Conservation (phyloP, 225 moss, liverwort and hornwort species). For the Straminergon stramineum region DNA sequence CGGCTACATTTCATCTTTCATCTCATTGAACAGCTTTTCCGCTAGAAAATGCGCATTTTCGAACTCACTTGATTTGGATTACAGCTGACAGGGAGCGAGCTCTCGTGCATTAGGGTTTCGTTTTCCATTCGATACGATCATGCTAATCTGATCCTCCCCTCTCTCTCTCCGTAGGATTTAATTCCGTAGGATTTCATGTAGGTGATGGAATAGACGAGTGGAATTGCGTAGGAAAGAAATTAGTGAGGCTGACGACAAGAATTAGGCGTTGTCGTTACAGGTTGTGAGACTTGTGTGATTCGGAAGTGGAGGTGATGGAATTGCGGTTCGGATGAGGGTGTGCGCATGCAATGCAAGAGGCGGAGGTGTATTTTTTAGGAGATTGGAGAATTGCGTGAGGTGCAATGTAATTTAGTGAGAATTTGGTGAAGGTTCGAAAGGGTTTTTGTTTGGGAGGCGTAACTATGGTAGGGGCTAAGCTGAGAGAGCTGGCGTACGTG, state of each 20-base stretch:
- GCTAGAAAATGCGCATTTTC: neutral
- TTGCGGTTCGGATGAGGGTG: neutral
- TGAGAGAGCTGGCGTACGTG: constrained; percentile 46
- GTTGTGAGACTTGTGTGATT: neutral
- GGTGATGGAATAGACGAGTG: neutral
- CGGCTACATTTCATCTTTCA: neutral
- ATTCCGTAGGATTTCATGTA: neutral
- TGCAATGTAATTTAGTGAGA: constrained; percentile 7
- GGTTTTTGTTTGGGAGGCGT: neutral
- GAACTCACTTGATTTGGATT: neutral
- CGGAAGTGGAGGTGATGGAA: neutral
- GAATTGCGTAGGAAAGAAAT: neutral
- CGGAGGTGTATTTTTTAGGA: neutral
- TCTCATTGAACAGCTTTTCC: neutral
- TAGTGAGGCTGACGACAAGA: neutral
- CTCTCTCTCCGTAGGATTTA: neutral
- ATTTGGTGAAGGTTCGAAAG: constrained; percentile 3
- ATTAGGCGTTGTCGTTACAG: neutral
- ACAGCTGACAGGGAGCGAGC: neutral
- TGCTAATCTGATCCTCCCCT: neutral
- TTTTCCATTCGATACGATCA: neutral
- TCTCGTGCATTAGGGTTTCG: neutral
- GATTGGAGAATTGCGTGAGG: neutral
- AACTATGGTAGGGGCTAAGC: constrained; percentile 45
- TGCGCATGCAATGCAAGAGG: neutral